Evolutionary conservation across 331 rosid genomes (phyloP), one percentile per base, ranked within the genome.

Genomic region (Malus hybrid): DNA sequence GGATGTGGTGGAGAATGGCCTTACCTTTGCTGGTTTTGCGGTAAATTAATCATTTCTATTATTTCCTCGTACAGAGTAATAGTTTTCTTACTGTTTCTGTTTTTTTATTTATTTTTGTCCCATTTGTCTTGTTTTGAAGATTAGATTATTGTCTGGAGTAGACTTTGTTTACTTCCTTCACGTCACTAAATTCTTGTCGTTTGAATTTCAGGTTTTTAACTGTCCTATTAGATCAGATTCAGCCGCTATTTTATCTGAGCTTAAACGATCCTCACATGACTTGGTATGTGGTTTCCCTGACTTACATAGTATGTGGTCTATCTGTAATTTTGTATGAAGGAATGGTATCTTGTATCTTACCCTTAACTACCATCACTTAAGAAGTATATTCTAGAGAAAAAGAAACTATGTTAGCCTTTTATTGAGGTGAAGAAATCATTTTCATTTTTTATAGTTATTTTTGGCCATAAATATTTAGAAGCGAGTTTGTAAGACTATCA

Each of bases 201-300:
- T 71, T 74, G 28, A 70, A 65, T 73, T 87, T 77, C 84, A 95
- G 99, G 99, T 95, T 69, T 92, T 95, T 63, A 92, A 92, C 75
- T 95, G 99, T 87, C 99, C 99, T 73, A 95, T 95, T 82, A 86
- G 99, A 80, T 83, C 89, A 63, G 99, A 95, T 88, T 95, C 99
- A 64, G 99, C 96, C 48, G 33, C 80, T 67, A 73, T 95, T 70
- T 80, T 95, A 79, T 88, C 93, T 71, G 99, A 88, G 79, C 86
- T 95, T 76, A 90, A 89, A 84, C 86, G 75, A 82, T 90, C 99
- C 15, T 95, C 99, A 5, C 99, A 95, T 81, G 99, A 95, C 84
- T 83, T 95, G 98, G 99, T 95, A 89, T 76, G 89, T 18, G 11
- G 55, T 20, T 30, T 19, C 15, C 32, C 13, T 61, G 32, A 10